Conservation (phyloP, 225 moss, liverwort and hornwort genomes). For the Bryoerythrophyllum caledonicum region DNA sequence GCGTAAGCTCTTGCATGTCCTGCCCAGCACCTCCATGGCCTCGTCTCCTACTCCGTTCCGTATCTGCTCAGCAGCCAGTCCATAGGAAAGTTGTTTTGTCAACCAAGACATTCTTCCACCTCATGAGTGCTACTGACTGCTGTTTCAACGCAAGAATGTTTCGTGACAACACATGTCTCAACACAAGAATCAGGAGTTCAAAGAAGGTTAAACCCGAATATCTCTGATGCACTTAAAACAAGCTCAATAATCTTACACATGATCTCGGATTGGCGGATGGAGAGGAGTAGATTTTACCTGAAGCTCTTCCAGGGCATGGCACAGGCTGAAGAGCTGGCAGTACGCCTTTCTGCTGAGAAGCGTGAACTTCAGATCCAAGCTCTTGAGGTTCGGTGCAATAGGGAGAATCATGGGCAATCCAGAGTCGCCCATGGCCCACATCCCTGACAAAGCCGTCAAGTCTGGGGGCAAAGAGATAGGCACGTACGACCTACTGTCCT, state of each 20-base stretch:
- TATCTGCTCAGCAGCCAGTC: constrained; percentile 29
- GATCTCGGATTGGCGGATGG: background rate
- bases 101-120: too few species aligned
- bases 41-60: constrained; percentile 61
- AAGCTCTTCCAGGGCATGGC: constrained; percentile 64
- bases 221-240: background rate
- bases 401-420: constrained; percentile 47
- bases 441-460: constrained; percentile 50
- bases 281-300: constrained; percentile 27
- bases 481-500: constrained; percentile 11
- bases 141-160: background rate
- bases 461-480: constrained; percentile 27
- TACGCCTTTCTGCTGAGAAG: constrained; percentile 51
- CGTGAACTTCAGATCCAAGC: constrained; percentile 62
- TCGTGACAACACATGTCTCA: background rate
- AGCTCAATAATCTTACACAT: background rate
- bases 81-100: background rate
- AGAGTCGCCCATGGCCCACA: constrained; percentile 55
- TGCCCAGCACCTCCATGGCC: constrained; percentile 54
- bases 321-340: constrained; percentile 58
- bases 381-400: constrained; percentile 52
- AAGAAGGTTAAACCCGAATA: background rate
- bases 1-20: constrained; percentile 53
- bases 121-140: too few species aligned
- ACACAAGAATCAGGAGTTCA: background rate